Evolutionary conservation across 768 basidiomycete species (phyloP), one percentile per base, ranked within the genome.

Genomic region (Leucogyrophana mollusca): DNA sequence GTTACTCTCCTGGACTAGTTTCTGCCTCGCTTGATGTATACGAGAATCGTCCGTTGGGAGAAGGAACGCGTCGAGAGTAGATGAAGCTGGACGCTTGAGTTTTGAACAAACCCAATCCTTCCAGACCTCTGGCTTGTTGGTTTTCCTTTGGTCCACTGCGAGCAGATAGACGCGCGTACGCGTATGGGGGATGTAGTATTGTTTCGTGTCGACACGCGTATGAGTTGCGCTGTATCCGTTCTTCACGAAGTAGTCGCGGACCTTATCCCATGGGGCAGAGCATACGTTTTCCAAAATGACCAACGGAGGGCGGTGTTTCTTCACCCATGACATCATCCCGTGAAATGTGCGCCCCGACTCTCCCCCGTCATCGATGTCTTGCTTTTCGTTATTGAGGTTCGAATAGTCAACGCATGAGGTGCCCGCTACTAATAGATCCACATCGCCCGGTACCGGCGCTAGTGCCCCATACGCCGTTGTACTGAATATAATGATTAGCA

Each of bases 341-440:
- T 85, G 79, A 65, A 96, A 97, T 0, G 94, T 97, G 30, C 88
- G 77, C 6, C 94, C 93, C 11, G 93, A 95, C 66, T 97, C 94
- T 37, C 94, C 94, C 47, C 87, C 84, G 5, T 77, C 91, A 38
- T 91, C 83, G 23, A 97, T 90, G 25, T 82, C 85, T 63, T 97
- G 91, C 62, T 91, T 91, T 60, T 90, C 80, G 55, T 87, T 93
- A 64, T 97, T 97, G 47, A 97, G 77, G 58, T 87, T 91, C n/a
- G 94, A 96, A 56, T 95, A 96, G 61, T 96, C 94, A 53, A 96
- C 94, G 51, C 94, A 97, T 17, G 93, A 95, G 1, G 94, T 97
- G 23, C 94, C 94, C 3, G 94, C 94, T 47, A 97, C 79, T 22
- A 95, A 76, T 45, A 96, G 72, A 63, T 96, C 94, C 22, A 91